phyloP scores from a whole-genome alignment of 768 basidiomycete genomes.

The Clitopilus passeckerianus region DNA sequence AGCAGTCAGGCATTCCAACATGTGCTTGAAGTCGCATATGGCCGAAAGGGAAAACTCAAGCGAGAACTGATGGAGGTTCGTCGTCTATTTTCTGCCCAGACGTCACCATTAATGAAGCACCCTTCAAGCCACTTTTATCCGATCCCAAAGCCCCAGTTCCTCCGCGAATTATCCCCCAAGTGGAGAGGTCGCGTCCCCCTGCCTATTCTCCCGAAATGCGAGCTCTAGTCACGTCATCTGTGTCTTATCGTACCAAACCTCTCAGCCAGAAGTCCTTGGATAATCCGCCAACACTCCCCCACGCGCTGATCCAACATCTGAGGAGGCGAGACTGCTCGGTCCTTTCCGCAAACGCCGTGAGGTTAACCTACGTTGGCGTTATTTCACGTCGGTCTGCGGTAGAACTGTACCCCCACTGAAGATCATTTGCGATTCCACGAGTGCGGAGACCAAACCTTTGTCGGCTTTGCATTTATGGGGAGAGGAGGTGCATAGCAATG shows the following conservation, averaged over 20 bases:
- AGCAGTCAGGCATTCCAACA: conserved; percentile 44
- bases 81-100: background rate
- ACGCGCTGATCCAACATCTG: conserved; percentile 52
- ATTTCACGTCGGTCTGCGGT: conserved; percentile 47
- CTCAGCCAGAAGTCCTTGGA: conserved; percentile 34
- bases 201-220: conserved; percentile 57
- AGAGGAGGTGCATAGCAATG: background rate
- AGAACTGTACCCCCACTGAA: conserved; percentile 55
- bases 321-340: conserved; percentile 57
- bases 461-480: background rate
- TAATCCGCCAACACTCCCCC: conserved; percentile 52
- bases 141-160: conserved; percentile 36
- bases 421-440: background rate
- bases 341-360: conserved; percentile 70
- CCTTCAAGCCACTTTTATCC: conserved; percentile 48
- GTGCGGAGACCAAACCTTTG: background rate
- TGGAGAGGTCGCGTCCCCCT: conserved; percentile 58
- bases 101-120: background rate
- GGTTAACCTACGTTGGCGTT: conserved; percentile 68
- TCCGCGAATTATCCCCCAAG: conserved; percentile 44
- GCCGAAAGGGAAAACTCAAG: conserved; percentile 65
- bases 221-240: conserved; percentile 52
- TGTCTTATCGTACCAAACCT: conserved; percentile 41
- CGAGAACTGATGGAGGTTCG: conserved; percentile 66
- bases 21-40: conserved; percentile 69